phyloP scores from a whole-genome alignment of 2,329 filamentous ascomycete genomes.

The Trichoderma sp. region DNA sequence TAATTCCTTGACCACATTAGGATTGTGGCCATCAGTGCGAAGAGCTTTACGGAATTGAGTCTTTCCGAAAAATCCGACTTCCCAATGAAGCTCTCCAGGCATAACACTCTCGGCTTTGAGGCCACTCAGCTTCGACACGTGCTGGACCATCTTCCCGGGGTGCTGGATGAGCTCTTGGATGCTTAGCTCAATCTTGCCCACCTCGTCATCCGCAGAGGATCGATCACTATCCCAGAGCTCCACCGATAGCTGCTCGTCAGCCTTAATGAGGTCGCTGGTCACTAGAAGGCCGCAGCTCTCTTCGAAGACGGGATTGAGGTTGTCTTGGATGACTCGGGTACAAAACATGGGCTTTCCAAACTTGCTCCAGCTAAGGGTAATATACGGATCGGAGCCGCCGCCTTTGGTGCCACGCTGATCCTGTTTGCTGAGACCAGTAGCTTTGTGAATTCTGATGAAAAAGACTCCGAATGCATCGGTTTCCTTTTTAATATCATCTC shows the following conservation, averaged over 20 bases:
- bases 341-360: conserved; percentile 98
- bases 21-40: conserved; percentile 81
- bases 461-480: conserved; percentile 82
- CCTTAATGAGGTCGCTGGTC: conserved; percentile 85
- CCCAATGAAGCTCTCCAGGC: conserved; percentile 93
- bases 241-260: conserved; percentile 86
- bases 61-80: conserved; percentile 92
- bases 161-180: conserved; percentile 93
- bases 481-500: conserved; percentile 89
- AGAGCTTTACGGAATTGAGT: conserved; percentile 81
- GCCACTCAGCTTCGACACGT: conserved; percentile 77
- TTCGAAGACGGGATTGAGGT: conserved; percentile 89
- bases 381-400: conserved; percentile 91
- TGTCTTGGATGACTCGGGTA: conserved; percentile 91
- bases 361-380: conserved; percentile 91
- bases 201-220: conserved; percentile 87
- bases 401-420: conserved; percentile 77
- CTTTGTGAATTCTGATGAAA: conserved; percentile 88
- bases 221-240: conserved; percentile 97
- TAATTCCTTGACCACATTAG: conserved; percentile 69
- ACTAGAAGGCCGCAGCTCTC: conserved; percentile 84
- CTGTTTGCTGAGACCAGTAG: conserved; percentile 84
- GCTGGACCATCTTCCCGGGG: conserved; percentile 87
- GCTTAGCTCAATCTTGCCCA: conserved; percentile 89
- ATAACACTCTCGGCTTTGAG: conserved; percentile 81